phyloP scores from a whole-genome alignment of 2,329 filamentous ascomycete species.

The Pseudogymnoascus sp. region DNA sequence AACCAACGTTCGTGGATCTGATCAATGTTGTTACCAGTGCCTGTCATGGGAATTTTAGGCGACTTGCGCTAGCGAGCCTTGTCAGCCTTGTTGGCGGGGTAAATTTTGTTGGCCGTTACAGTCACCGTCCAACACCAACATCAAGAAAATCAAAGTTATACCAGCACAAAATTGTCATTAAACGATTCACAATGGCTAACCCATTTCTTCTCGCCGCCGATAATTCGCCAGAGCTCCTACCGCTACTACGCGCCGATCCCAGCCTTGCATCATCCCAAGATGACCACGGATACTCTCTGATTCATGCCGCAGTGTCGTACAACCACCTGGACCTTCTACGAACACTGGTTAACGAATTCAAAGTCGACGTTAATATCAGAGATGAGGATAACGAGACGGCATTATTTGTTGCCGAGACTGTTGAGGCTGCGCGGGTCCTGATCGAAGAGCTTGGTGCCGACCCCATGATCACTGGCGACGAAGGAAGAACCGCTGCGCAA shows the following conservation, averaged over 20 bases:
- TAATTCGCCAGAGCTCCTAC: slow-evolving; percentile 63
- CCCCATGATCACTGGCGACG: slow-evolving; percentile 54
- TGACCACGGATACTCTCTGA: slow-evolving; percentile 83
- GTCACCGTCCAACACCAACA: slow-evolving; percentile 1
- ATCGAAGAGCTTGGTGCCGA: slow-evolving; percentile 77
- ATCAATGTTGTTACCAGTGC: slow-evolving; percentile 2
- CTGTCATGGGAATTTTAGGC: slow-evolving; percentile 9
- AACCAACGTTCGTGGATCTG: not conserved
- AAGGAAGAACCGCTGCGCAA: slow-evolving; percentile 72
- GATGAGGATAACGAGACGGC: slow-evolving; percentile 93
- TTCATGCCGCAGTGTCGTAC: slow-evolving; percentile 92
- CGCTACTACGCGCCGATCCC: slow-evolving; percentile 65
- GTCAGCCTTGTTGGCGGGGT: slow-evolving; percentile 21
- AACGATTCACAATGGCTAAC: slow-evolving; percentile 38
- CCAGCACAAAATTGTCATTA: slow-evolving; percentile 2
- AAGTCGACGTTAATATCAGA: slow-evolving; percentile 68
- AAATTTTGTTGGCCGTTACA: slow-evolving; percentile 5
- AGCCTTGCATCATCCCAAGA: slow-evolving; percentile 74
- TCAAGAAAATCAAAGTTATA: not conserved
- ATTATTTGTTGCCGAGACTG: slow-evolving; percentile 83
- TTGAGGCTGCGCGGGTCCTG: slow-evolving; percentile 67
- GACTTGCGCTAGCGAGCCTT: slow-evolving; percentile 11
- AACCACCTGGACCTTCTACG: slow-evolving; percentile 75
- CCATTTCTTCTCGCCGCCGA: slow-evolving; percentile 74
- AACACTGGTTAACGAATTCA: slow-evolving; percentile 64